phyloP scores from a whole-genome alignment of 257 asterid genomes.

The Hygrophila difformis region DNA sequence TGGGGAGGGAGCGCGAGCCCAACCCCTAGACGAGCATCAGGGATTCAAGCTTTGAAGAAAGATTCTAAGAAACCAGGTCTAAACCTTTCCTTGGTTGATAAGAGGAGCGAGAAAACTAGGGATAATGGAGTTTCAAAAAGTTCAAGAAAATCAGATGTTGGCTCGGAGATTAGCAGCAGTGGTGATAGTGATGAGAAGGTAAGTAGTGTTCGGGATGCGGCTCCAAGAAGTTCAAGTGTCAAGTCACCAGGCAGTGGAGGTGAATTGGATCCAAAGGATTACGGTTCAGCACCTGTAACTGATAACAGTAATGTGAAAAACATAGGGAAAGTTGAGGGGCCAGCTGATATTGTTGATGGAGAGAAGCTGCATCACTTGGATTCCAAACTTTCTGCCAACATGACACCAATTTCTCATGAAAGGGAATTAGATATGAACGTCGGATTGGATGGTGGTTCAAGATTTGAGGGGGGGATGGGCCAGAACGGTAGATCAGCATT shows the following conservation, averaged over 20 bases:
- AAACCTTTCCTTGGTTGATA: constrained; percentile 26
- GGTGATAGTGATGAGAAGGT: constrained; percentile 35
- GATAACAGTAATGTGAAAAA: constrained; percentile 20
- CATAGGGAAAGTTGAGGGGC: constrained; percentile 24
- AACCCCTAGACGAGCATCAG: constrained; percentile 33
- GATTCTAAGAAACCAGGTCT: constrained; percentile 39
- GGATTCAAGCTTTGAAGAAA: constrained; percentile 30
- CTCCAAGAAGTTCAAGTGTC: constrained; percentile 33
- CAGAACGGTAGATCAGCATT: constrained; percentile 26
- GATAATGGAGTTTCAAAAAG: constrained; percentile 33
- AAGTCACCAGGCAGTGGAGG: constrained; percentile 38
- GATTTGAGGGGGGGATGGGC: constrained; percentile 20
- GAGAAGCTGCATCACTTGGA: constrained; percentile 18
- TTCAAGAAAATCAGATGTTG: constrained; percentile 35
- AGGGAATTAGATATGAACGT: constrained; percentile 30
- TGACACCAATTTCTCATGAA: constrained; percentile 25
- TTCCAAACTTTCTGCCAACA: constrained; percentile 16
- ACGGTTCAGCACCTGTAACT: constrained; percentile 13
- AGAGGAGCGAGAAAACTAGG: constrained; percentile 34
- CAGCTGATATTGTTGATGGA: constrained; percentile 28
- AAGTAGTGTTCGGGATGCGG: constrained; percentile 31
- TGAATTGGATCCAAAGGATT: constrained; percentile 25
- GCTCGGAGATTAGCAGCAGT: constrained; percentile 33
- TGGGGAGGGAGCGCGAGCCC: constrained; percentile 21
- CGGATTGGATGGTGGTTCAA: constrained; percentile 25